A percentile compares a stretch with the other conserved stretches of the same genome.
phyloP scores from a whole-genome alignment of 306 rosid genomes.

The Begonia peltatifolia region DNA sequence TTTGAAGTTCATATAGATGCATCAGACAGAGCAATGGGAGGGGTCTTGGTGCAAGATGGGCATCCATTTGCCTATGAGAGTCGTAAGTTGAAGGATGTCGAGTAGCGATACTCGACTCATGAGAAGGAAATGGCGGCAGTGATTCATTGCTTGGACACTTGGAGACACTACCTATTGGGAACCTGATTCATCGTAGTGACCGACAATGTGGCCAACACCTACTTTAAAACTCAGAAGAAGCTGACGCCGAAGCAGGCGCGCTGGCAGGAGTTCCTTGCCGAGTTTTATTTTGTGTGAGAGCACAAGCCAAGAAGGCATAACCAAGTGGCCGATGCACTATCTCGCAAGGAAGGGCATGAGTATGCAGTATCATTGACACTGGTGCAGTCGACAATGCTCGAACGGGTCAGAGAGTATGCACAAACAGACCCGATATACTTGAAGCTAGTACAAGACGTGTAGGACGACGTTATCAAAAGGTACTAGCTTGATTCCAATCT shows the following conservation, averaged over 20 bases:
- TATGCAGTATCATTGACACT: background rate
- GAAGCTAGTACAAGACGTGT: too few relatives aligned
- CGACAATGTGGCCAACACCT: slow-evolving; percentile 2
- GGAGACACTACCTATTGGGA: slow-evolving; percentile 5
- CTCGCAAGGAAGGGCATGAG: background rate
- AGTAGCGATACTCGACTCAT: background rate
- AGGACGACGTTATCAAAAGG: too few relatives aligned
- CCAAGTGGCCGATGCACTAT: slow-evolving; percentile 1
- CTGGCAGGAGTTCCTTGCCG: background rate
- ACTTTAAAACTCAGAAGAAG: background rate
- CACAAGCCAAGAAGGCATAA: background rate
- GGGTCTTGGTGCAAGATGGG: background rate
- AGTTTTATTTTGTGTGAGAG: background rate
- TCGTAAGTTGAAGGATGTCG: background rate
- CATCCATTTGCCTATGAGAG: slow-evolving; percentile 2
- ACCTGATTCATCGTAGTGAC: background rate
- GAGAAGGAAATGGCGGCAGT: slow-evolving; percentile 4
- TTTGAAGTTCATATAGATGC: background rate
- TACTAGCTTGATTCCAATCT: too few relatives aligned
- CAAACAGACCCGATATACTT: too few relatives aligned
- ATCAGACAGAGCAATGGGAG: background rate
- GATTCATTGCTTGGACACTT: background rate
- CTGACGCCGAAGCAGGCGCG: too few relatives aligned
- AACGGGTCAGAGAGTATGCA: too few relatives aligned
- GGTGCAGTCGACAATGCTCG: background rate